A percentile compares a stretch with the other conserved stretches of the same genome.
Evolutionary conservation across 1,284 basidiomycete species (phyloP).

Genomic region (Ceratobasidium sp.): DNA sequence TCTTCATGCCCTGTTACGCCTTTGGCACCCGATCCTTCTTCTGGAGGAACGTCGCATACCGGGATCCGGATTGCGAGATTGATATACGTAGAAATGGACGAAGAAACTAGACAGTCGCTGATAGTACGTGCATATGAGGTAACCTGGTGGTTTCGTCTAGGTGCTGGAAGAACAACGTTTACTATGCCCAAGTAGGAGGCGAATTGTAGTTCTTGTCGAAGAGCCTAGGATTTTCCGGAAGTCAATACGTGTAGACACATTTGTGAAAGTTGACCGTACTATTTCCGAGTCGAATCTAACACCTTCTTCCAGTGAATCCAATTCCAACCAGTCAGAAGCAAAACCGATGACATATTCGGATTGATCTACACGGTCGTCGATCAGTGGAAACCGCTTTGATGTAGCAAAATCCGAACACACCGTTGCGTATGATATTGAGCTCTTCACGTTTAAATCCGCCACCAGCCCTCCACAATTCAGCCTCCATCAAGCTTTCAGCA

Average conservation of each 20-base stretch:
- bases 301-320: conserved; percentile 94
- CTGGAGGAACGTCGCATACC: conserved; percentile 71
- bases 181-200: conserved; percentile 92
- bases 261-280: conserved; percentile 65
- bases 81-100: conserved; percentile 69
- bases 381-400: conserved; percentile 2
- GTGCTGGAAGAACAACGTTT: conserved; percentile 90
- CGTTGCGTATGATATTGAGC: conserved; percentile 88
- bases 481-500: conserved; percentile 65
- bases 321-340: conserved; percentile 93
- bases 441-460: conserved; percentile 88
- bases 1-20: conserved; percentile 60
- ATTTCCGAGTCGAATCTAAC: conserved; percentile 97
- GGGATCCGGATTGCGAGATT: conserved; percentile 87
- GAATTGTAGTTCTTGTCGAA: conserved; percentile 94
- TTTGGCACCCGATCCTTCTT: conserved; percentile 27
- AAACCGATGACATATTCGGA: conserved; percentile 82
- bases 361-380: conserved; percentile 73
- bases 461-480: conserved; percentile 89
- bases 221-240: conserved; percentile 69
- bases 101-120: conserved; percentile 78
- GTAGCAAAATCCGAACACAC: conserved; percentile 62
- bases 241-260: not conserved
- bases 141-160: conserved; percentile 85
- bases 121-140: conserved; percentile 95